Conservation (phyloP, 768 basidiomycete species). For the Rhodotorula graminis region DNA sequence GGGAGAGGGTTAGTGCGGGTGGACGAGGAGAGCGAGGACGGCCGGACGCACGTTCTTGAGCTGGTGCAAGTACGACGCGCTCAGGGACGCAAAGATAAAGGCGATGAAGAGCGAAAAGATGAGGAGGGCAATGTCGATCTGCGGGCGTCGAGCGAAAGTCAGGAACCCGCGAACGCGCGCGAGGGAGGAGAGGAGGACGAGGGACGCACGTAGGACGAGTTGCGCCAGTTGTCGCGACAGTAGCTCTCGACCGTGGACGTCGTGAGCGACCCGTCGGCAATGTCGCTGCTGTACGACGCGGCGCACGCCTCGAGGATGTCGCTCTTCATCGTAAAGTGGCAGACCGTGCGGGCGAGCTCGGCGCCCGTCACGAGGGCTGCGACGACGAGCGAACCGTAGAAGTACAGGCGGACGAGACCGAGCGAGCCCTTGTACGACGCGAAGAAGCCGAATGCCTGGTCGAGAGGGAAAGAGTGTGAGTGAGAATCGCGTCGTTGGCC, state of each 20-base stretch:
- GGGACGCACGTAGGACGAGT: slow-evolving; percentile 12
- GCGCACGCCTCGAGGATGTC: slow-evolving; percentile 15
- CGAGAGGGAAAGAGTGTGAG: too few species aligned
- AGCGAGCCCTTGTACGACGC: slow-evolving; percentile 15
- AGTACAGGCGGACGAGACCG: slow-evolving; percentile 25
- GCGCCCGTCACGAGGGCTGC: slow-evolving; percentile 17
- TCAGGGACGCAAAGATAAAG: slow-evolving; percentile 33
- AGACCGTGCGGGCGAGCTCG: slow-evolving; percentile 16
- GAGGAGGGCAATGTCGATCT: slow-evolving; percentile 32
- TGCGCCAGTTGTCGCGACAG: slow-evolving; percentile 15
- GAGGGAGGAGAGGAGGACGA: too few species aligned
- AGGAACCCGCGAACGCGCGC: fast-evolving
- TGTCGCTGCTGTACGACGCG: slow-evolving; percentile 9
- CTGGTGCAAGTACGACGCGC: slow-evolving; percentile 31
- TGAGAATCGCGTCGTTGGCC: too few species aligned
- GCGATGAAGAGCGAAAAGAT: slow-evolving; percentile 26
- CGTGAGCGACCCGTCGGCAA: not conserved
- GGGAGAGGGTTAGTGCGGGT: too few species aligned
- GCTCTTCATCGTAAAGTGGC: slow-evolving; percentile 22
- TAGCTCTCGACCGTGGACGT: not conserved
- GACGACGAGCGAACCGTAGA: slow-evolving; percentile 4
- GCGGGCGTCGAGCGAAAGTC: not conserved
- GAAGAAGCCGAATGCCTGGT: slow-evolving; percentile 13
- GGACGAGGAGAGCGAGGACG: too few species aligned
- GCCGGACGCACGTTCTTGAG: slow-evolving; percentile 32